Base-by-base conservation (phyloP, 306 rosid species). In the Arachis stenosperma region DNA sequence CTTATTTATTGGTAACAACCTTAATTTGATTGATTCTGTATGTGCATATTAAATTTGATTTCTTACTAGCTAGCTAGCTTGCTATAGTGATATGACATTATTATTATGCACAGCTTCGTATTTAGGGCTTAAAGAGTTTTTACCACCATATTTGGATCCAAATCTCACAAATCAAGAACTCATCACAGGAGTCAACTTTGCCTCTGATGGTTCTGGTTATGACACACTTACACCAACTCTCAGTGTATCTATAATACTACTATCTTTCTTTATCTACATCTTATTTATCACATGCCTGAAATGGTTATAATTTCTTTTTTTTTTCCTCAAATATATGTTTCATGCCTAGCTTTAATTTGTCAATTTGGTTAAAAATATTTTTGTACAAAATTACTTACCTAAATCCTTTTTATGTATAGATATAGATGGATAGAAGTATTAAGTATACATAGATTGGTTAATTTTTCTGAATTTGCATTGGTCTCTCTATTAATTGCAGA, bases 131-230 rank as follows among this genome's bases (percentile, higher is more conserved):
- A 90, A 90, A 61, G 88, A 86, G 14, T 47, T 73, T 37, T 7
- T 90, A 54, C 93, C 93, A 12, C 89, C 96, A 53, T 90, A 88
- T 80, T 71, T 88, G 81, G 91, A 90, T 60, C 85, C 91, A 42
- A 88, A 55, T 29, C 86, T 90, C 1, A 76, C 78, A 52, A 9
- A 53, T 14, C 5, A 80, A 15, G 93, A 90, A 17, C 71, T 88
- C 7, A 30, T 86, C 60, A 86, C 85, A 9, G 97, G 93, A 70
- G 91, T 86, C 14, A 90, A 93, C 74, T 90, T 90, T 29, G 97
- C 97, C 8, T 88, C 97, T 7, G 97, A 87, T 36, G 97, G 84
- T 44, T 83, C 91, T 71, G 96, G 96, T 36, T 86, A 75, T 78
- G 96, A 90, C 53, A 90, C 93, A 43, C 86, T 90, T n/a, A 90